Evolutionary conservation across 768 basidiomycete genomes (phyloP).

Genomic region (Pleurotus ostreatus): DNA sequence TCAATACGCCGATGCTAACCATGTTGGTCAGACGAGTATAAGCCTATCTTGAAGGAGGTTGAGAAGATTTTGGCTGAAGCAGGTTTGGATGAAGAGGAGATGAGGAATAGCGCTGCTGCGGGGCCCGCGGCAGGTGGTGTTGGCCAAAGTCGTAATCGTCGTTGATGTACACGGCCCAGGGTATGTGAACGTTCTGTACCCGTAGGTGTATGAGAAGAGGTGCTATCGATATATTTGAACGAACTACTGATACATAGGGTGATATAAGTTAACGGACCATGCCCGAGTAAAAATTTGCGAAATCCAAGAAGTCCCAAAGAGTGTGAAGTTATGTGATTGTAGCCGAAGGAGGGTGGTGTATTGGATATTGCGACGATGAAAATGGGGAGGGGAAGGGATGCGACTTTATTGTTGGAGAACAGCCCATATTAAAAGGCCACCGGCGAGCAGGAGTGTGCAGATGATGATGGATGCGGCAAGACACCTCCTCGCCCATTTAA

Average conservation of each 20-base stretch:
- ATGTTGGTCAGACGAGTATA: constrained; percentile 56
- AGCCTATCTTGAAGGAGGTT: constrained; percentile 77
- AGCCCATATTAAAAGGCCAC: constrained; percentile 26
- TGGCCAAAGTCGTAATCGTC: constrained; percentile 51
- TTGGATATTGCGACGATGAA: background rate
- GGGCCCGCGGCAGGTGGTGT: constrained; percentile 29
- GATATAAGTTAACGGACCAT: background rate
- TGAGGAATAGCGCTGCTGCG: constrained; percentile 52
- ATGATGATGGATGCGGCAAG: constrained; percentile 49
- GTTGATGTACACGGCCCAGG: constrained; percentile 16
- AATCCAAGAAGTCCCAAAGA: background rate
- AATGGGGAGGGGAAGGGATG: background rate
- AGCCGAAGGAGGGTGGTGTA: background rate
- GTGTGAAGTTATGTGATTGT: background rate
- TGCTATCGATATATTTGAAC: background rate
- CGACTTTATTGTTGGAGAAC: background rate
- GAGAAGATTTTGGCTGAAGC: constrained; percentile 82
- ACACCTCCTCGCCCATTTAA: constrained; percentile 57
- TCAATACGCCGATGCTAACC: background rate
- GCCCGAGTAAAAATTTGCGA: background rate
- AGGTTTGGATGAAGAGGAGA: constrained; percentile 81
- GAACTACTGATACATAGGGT: background rate
- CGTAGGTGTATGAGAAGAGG: background rate
- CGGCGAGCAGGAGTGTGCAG: constrained; percentile 28
- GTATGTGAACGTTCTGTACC: too few species aligned